Percentiles rank a stretch among this genome's conserved stretches.
These are phyloP conservation scores for Melampsora larici-populina DNA, from an alignment of 1,284 basidiomycete genomes.

Conservation along the genomic window DNA sequence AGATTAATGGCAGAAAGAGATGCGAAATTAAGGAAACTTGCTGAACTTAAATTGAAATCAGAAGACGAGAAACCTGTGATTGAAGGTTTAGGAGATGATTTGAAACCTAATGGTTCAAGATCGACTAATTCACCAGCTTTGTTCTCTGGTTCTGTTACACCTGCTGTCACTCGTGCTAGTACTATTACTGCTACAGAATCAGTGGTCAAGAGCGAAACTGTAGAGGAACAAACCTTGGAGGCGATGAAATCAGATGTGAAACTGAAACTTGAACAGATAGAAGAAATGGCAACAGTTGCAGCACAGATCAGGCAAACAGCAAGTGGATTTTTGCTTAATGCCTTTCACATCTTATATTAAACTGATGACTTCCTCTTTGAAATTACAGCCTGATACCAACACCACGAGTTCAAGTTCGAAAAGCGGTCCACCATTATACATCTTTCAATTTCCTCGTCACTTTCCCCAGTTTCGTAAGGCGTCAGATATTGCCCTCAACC, in stretches of 20 bases:
- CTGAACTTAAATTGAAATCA: slow-evolving; percentile 1
- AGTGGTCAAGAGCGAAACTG: not conserved
- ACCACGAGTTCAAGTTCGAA: not conserved
- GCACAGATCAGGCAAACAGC: slow-evolving; percentile 1
- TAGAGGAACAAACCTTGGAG: slow-evolving; percentile 2
- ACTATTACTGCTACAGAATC: not conserved
- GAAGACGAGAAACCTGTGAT: not conserved
- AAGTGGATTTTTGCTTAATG: slow-evolving; percentile 9
- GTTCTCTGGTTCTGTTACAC: not conserved
- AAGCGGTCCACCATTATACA: not conserved
- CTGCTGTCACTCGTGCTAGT: not conserved
- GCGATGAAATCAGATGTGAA: slow-evolving; percentile 9
- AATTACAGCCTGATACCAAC: not conserved
- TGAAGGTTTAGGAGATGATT: not conserved
- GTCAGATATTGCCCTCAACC: not conserved
- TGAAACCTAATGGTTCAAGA: not conserved
- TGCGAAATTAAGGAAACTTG: not conserved
- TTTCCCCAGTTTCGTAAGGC: slow-evolving; percentile 30
- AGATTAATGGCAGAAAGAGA: slow-evolving; percentile 12
- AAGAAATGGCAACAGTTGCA: slow-evolving; percentile 27
- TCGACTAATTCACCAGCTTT: not conserved
- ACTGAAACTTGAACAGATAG: slow-evolving; percentile 27
- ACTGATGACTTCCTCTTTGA: not conserved
- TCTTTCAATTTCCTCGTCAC: slow-evolving; percentile 37
- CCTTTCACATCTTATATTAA: no score